Conservation (phyloP, 805 yeast genomes). For the Metschnikowia santaceciliae region DNA sequence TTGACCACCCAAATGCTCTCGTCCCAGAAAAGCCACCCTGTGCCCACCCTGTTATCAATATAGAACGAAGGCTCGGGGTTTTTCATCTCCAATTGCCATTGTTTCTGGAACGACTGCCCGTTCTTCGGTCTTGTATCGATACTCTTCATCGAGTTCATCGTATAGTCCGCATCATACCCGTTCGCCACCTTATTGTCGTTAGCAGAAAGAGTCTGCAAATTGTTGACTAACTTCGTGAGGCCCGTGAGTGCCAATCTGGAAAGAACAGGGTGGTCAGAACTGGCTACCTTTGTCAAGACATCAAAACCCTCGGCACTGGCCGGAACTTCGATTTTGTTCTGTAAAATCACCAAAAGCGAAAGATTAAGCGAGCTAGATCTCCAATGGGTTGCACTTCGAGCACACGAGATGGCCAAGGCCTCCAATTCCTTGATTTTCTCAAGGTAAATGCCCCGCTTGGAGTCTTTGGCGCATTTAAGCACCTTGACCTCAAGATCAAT, state of each 20-base stretch:
- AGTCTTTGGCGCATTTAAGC: slow-evolving; percentile 58
- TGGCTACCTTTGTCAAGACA: slow-evolving; percentile 44
- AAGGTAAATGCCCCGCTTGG: slow-evolving; percentile 45
- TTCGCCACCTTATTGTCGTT: slow-evolving; percentile 46
- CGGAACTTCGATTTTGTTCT: slow-evolving; percentile 49
- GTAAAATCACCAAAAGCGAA: slow-evolving; percentile 48
- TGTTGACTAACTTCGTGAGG: slow-evolving; percentile 41
- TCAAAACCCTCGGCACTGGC: slow-evolving; percentile 37
- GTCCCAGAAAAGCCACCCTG: slow-evolving; percentile 81
- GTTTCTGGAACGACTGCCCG: slow-evolving; percentile 32
- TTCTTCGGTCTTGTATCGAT: slow-evolving; percentile 41
- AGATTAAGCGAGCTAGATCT: slow-evolving; percentile 47
- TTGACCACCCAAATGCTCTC: slow-evolving; percentile 45
- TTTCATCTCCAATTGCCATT: slow-evolving; percentile 50
- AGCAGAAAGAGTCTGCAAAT: slow-evolving; percentile 42
- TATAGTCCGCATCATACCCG: slow-evolving; percentile 35
- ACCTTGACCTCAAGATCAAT: slow-evolving; percentile 57
- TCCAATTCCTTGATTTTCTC: slow-evolving; percentile 43
- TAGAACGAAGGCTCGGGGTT: slow-evolving; percentile 49
- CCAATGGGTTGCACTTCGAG: slow-evolving; percentile 49
- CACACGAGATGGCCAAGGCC: slow-evolving; percentile 24
- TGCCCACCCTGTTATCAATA: slow-evolving; percentile 52
- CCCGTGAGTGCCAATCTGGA: slow-evolving; percentile 60
- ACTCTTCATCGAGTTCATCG: slow-evolving; percentile 32
- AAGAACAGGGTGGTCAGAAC: slow-evolving; percentile 65